Base-by-base conservation (phyloP, 2,329 filamentous ascomycete species). In the Cladorrhinum sp. region DNA sequence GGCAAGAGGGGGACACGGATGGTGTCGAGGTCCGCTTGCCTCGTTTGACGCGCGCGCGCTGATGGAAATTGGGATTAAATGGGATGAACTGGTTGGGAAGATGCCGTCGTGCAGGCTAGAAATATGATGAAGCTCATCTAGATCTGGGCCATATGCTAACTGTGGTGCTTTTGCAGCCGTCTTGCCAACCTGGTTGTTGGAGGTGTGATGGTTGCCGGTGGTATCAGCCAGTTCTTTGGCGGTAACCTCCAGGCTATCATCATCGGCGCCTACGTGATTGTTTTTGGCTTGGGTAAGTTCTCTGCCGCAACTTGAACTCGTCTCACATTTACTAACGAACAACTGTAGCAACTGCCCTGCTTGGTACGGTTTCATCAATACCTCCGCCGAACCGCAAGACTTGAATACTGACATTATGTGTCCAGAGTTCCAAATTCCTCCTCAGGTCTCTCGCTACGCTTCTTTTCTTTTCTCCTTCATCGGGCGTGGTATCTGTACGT, bases 381-480 rank as follows among this genome's bases (percentile, higher is more conserved):
- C 30, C n/a, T 20, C 21, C 2, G 36, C 50, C 52, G 49, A 14
- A 10, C 55, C 8, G 20, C 52, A 28, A 61, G 58, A 55, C 1
- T 16, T 24, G 60, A 49, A 42, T 36, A 59, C 60, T 42, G 49
- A 60, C 16, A 12, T 24, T n/a, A 8, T 24, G 56, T 33, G 28
- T 24, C 36, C 70, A 82, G 95, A 99, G 78, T 96, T 98, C 80
- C 90, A 96, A 77, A 94, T 97, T 69, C 94, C 95, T 55, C 91
- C 93, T 62, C 93, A 96, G 75, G 83, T 96, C 58, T 89, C 92
- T 61, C 89, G 92, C 78, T 96, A 98, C 80, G 94, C 92, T 58
- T 96, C 92, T 10, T 99, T 99, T 82, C 88, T 98, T 77, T 98
- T 98, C 82, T 96, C 91, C 61, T 98, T 99, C 83, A 79, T 98